Evolutionary conservation across 805 yeast species (phyloP).

Genomic region (Suhomyces canberraensis): DNA sequence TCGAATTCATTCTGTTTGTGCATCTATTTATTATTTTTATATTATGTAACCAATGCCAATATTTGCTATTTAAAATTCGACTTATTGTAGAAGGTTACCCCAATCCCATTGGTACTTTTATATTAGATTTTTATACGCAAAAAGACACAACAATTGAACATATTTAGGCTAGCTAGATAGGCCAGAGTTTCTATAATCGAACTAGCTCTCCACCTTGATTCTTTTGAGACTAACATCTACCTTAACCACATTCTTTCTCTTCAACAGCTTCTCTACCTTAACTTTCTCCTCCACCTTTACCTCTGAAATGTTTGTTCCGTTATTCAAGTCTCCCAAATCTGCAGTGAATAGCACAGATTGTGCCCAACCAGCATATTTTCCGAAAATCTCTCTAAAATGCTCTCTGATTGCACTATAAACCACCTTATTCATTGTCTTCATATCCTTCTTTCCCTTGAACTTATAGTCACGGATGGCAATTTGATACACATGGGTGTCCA

Average conservation of each 20-base stretch:
- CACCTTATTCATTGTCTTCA: constrained; percentile 45
- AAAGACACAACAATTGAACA: too few relatives aligned
- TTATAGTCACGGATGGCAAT: constrained; percentile 82
- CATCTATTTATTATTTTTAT: too few relatives aligned
- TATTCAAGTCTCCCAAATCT: constrained; percentile 68
- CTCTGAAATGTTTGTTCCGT: constrained; percentile 58
- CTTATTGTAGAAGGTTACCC: too few relatives aligned
- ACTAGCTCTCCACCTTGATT: neutral
- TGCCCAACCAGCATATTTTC: constrained; percentile 97
- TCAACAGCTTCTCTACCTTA: neutral
- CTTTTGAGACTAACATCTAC: constrained; percentile 1
- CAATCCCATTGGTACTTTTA: too few relatives aligned
- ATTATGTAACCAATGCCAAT: too few relatives aligned
- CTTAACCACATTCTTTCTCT: neutral
- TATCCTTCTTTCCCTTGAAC: constrained; percentile 43
- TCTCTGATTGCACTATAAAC: constrained; percentile 55
- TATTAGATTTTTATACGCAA: too few relatives aligned
- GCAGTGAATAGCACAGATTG: constrained; percentile 91
- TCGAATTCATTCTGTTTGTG: too few relatives aligned
- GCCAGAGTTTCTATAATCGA: too few relatives aligned
- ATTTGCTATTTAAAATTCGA: too few relatives aligned
- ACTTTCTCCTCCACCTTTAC: too few relatives aligned
- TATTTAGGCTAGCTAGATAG: too few relatives aligned
- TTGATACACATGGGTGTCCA: constrained; percentile 92
- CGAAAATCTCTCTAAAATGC: constrained; percentile 71